phyloP scores from a whole-genome alignment of 202 grass and related monocot species.

The Tripidium arundinaceum region DNA sequence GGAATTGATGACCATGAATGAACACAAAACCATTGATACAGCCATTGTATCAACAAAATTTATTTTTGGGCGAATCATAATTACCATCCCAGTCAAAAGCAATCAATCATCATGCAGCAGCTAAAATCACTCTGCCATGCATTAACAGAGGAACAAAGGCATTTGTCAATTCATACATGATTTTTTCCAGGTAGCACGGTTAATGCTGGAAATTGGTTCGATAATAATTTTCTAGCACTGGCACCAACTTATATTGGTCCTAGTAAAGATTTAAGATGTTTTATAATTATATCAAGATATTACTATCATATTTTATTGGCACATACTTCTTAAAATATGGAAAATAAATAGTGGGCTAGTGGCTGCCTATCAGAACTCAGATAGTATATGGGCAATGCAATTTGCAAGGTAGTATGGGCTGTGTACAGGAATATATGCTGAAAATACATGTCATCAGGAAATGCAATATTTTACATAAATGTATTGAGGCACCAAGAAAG shows the following conservation, averaged over 20 bases:
- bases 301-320: too few relatives aligned
- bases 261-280: too few relatives aligned
- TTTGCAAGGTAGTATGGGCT: too few relatives aligned
- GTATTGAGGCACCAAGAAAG: too few relatives aligned
- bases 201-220: background rate
- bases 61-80: background rate
- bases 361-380: too few relatives aligned
- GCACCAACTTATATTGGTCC: background rate
- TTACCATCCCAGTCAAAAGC: background rate
- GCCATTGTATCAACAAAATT: background rate
- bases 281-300: background rate
- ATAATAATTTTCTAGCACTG: background rate
- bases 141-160: background rate
- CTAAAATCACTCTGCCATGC: background rate
- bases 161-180: background rate
- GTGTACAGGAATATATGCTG: too few relatives aligned
- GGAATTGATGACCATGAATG: background rate
- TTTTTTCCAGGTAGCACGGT: background rate
- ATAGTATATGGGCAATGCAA: too few relatives aligned
- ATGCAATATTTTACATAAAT: too few relatives aligned
- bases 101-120: background rate
- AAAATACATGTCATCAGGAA: too few relatives aligned
- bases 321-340: too few relatives aligned
- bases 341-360: too few relatives aligned
- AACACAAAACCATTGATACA: background rate